These are phyloP conservation scores for Cyberlindnera petersonii DNA, from an alignment of 805 yeast genomes.

Conservation along the genomic window DNA sequence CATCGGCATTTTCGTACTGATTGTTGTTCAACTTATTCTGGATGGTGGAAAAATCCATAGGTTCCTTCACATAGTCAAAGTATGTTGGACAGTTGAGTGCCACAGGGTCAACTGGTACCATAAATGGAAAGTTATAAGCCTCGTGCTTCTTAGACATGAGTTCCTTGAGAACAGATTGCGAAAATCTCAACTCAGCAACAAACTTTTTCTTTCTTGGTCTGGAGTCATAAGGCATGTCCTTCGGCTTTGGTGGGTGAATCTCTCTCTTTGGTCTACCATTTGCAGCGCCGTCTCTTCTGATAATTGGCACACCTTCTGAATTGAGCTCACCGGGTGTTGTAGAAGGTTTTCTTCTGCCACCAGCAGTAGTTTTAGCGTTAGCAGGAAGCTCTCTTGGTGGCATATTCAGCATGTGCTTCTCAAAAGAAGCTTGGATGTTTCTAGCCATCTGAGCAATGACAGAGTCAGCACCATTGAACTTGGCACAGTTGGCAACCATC, in stretches of 20 bases:
- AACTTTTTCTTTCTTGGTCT: conserved; percentile 89
- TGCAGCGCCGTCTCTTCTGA: conserved; percentile 69
- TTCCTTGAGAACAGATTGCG: conserved; percentile 79
- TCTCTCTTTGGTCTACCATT: conserved; percentile 88
- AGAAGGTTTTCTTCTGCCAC: conserved; percentile 22
- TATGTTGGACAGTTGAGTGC: conserved; percentile 91
- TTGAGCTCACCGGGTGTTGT: conserved; percentile 32
- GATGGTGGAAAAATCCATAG: conserved; percentile 92
- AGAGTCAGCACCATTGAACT: conserved; percentile 81
- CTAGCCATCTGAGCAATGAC: conserved; percentile 89
- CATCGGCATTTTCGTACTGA: conserved; percentile 84
- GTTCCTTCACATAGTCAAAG: conserved; percentile 78
- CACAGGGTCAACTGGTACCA: conserved; percentile 93
- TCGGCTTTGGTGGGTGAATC: conserved; percentile 94
- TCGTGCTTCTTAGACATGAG: conserved; percentile 79
- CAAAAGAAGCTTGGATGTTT: conserved; percentile 86
- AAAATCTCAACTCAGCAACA: conserved; percentile 85
- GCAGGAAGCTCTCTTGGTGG: conserved; percentile 57
- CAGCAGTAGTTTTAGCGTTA: conserved; percentile 15
- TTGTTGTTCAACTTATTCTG: conserved; percentile 77
- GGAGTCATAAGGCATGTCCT: conserved; percentile 86
- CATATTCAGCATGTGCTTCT: conserved; percentile 87
- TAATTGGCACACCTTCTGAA: conserved; percentile 51
- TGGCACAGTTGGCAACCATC: conserved; percentile 78
- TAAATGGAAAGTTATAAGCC: conserved; percentile 81